Percentiles rank a stretch among this genome's conserved stretches.
phyloP scores from a whole-genome alignment of 169 alveolate species.

The Plasmodium coatneyi region DNA sequence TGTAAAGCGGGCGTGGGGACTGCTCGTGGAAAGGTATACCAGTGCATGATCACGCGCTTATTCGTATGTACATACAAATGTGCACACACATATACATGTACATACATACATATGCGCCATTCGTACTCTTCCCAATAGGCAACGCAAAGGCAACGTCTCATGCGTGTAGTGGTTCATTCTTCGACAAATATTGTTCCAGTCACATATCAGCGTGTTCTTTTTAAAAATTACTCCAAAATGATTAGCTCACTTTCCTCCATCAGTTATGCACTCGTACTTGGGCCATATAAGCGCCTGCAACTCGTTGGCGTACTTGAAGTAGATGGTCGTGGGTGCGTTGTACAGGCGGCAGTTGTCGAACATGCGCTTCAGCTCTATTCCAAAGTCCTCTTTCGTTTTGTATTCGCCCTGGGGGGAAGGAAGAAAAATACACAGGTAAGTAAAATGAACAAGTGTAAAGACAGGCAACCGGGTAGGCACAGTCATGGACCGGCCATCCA shows the following conservation, averaged over 20 bases:
- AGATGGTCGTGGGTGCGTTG: constrained; percentile 95
- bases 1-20: neutral
- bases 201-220: neutral
- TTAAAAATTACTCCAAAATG: neutral
- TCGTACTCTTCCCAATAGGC: neutral
- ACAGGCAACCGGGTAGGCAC: neutral
- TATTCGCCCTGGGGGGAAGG: constrained; percentile 88
- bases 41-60: neutral
- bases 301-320: constrained; percentile 96
- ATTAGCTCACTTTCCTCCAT: constrained; percentile 26
- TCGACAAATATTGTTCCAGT: neutral
- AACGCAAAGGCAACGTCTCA: neutral
- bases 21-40: neutral
- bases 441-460: no score
- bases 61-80: neutral
- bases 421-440: neutral
- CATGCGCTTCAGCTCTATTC: constrained; percentile 94
- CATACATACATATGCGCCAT: neutral
- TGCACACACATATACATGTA: neutral
- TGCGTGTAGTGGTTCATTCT: neutral
- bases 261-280: constrained; percentile 83
- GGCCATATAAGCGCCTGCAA: constrained; percentile 94
- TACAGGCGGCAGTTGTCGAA: constrained; percentile 96
- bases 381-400: constrained; percentile 91
- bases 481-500: neutral